Conservation (phyloP, 306 rosid genomes). For the Gastrolobium villosum region DNA sequence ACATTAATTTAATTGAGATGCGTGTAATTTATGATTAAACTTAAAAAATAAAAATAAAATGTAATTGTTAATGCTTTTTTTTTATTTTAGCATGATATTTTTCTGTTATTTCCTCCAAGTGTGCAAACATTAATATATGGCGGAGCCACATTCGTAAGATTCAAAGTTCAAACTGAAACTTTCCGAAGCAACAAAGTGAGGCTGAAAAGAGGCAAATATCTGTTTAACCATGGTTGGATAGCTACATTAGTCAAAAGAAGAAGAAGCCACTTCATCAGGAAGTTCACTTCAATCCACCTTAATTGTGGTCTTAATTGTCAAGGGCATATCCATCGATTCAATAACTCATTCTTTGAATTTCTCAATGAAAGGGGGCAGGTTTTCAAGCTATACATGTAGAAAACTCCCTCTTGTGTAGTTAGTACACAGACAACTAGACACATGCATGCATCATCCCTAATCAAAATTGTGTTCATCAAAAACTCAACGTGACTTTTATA, state of each 20-base stretch:
- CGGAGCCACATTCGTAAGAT: no score
- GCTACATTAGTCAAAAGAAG: neutral
- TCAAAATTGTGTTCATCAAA: constrained; percentile 12
- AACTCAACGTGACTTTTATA: neutral
- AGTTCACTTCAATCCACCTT: neutral
- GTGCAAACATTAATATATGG: no score
- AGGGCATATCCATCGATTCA: constrained; percentile 26
- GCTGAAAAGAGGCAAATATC: neutral
- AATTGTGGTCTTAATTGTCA: neutral
- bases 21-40: no score
- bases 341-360: neutral
- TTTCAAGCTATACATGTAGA: neutral
- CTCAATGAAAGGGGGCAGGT: neutral
- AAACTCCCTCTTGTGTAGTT: neutral
- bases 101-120: no score
- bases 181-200: neutral
- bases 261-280: neutral
- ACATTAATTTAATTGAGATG: no score
- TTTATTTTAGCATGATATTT: no score
- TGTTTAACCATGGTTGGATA: constrained; percentile 16
- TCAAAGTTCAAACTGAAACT: no score
- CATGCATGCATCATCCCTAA: neutral
- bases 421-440: neutral
- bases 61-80: no score
- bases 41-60: no score